Conservation (phyloP, 306 rosid genomes). For the Trifolium pratense region DNA sequence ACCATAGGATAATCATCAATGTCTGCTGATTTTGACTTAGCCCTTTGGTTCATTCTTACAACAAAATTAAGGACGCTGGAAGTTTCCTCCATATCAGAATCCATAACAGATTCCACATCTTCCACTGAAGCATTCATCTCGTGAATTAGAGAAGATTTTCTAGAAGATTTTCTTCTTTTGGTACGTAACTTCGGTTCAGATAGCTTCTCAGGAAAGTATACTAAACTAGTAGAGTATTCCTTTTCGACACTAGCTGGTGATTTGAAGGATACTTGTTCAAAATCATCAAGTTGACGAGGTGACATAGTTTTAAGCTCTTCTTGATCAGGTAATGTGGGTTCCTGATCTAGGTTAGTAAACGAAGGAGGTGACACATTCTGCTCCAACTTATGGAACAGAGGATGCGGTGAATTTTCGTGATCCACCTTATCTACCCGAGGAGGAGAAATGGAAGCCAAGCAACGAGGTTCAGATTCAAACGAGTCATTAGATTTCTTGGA, state of each 20-base stretch:
- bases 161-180: slow-evolving; percentile 43
- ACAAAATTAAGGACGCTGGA: slow-evolving; percentile 65
- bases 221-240: slow-evolving; percentile 40
- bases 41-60: slow-evolving; percentile 43
- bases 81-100: slow-evolving; percentile 66
- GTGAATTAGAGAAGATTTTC: slow-evolving; percentile 43
- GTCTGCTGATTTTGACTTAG: slow-evolving; percentile 43
- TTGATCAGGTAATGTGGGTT: slow-evolving; percentile 25
- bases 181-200: slow-evolving; percentile 40
- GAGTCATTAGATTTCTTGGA: slow-evolving; percentile 44
- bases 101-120: slow-evolving; percentile 43
- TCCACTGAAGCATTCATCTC: slow-evolving; percentile 35
- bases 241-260: slow-evolving; percentile 33
- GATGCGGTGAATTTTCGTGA: slow-evolving; percentile 36
- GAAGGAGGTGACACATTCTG: slow-evolving; percentile 33
- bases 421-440: slow-evolving; percentile 45
- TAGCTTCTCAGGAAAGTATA: slow-evolving; percentile 33
- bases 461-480: slow-evolving; percentile 39
- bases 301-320: slow-evolving; percentile 31
- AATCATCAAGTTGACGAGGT: slow-evolving; percentile 39
- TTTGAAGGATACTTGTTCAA: slow-evolving; percentile 35
- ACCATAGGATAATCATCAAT: slow-evolving; percentile 42
- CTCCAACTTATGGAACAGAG: slow-evolving; percentile 44
- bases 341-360: slow-evolving; percentile 40
- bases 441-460: slow-evolving; percentile 45